Conservation (phyloP, 106 monocot species). For the Iris macrosiphon region DNA sequence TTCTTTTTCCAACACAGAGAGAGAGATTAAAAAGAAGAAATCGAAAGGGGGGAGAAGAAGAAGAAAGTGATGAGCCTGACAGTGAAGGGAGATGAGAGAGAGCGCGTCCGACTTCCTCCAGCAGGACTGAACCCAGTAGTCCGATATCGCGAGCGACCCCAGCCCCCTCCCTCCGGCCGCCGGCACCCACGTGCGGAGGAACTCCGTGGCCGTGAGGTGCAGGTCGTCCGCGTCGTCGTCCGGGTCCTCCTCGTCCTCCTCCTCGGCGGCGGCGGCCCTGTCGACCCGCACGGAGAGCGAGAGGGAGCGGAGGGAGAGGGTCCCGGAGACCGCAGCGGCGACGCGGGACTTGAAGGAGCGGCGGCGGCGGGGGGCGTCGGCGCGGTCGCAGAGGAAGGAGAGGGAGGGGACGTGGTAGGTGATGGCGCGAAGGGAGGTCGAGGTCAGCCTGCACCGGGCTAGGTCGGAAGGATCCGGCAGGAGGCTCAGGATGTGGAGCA, state of each 20-base stretch:
- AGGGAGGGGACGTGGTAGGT: constrained; percentile 20
- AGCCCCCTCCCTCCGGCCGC: constrained; percentile 12
- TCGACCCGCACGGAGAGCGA: constrained; percentile 7
- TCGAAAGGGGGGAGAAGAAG: not conserved
- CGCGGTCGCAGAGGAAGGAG: constrained; percentile 19
- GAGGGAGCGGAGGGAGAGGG: constrained; percentile 16
- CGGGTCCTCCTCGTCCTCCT: constrained; percentile 19
- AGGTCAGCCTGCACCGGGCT: constrained; percentile 34
- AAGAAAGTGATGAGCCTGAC: not conserved
- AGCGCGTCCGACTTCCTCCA: constrained; percentile 31
- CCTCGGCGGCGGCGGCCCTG: not conserved
- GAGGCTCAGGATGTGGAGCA: constrained; percentile 22
- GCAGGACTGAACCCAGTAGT: constrained; percentile 54
- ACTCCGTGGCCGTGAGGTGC: constrained; percentile 30
- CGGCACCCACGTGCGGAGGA: constrained; percentile 23
- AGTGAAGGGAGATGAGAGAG: constrained; percentile 22
- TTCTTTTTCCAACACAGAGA: not conserved
- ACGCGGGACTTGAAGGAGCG: constrained; percentile 30
- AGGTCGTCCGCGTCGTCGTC: constrained; percentile 42
- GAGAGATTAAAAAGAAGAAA: not conserved
- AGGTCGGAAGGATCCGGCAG: constrained; percentile 23
- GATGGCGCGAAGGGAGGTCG: constrained; percentile 12
- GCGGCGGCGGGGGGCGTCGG: not conserved
- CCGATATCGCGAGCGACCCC: constrained; percentile 24
- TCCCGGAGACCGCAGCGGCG: constrained; percentile 24